Base-by-base conservation (phyloP, 2,329 filamentous ascomycete species). In the Orbilia blumenaviensis region DNA sequence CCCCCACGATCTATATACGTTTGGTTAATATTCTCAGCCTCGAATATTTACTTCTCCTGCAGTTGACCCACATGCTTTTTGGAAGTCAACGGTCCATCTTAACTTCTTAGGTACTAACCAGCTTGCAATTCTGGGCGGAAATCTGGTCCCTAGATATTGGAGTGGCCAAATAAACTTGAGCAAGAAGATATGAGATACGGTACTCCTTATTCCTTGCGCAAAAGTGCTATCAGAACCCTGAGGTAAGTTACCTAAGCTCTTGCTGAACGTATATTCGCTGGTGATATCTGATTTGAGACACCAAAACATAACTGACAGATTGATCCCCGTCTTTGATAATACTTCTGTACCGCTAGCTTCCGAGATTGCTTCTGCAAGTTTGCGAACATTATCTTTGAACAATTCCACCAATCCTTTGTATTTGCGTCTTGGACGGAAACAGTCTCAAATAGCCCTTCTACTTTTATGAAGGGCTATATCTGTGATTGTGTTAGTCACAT, bases 131-230 rank as follows among this genome's bases (percentile, higher is more conserved):
- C 21, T n/a, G 7, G 41, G 16, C n/a, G 62, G 62, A 16, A 66
- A 18, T 9, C 5, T 16, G 1, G n/a, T 34, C 6, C 27, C n/a
- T 18, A 66, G 16, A 4, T 54, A 25, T 23, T 38, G 44, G 6
- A 66, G 8, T n/a, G 44, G 62, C 62, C 62, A 66, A n/a, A 66
- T 54, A 25, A 66, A 66, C 2, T 29, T 12, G 18, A 29, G 14
- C 8, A 29, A 3, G 46, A 46, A 66, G 4, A 54, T 12, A 23
- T 12, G 34, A 29, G 3, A 16, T 21, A 25, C 7, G 14, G 12
- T 23, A 5, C 46, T 18, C 32, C n/a, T 52, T 10, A 56, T 12
- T 8, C 38, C 32, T 14, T 23, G 14, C 3, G 21, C 7, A n/a
- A 66, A 27, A 16, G 34, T 18, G 23, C 16, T 29, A 8, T 66